Base-by-base conservation (phyloP, 2,329 filamentous ascomycete species). In the Leptographium procerum region DNA sequence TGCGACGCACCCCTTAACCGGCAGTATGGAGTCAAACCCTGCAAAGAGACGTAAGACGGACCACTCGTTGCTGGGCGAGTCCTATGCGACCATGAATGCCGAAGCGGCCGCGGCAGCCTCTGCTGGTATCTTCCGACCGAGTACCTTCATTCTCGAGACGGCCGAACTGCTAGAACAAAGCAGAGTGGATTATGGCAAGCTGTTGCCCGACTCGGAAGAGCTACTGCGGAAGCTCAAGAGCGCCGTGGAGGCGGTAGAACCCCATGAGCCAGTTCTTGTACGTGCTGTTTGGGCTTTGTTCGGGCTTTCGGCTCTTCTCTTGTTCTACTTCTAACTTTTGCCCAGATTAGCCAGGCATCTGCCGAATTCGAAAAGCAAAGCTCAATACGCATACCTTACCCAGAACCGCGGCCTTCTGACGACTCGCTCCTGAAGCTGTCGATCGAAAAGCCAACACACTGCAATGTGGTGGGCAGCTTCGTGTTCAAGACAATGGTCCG, bases 391-490 rank as follows among this genome's bases (percentile, higher is more conserved):
- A 81, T 96, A 53, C 94, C 94, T 0, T 96, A 90, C 67, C 90
- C 92, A 19, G 79, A 86, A n/a, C 91, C 91, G 22, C 83, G 78
- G 55, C 91, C 92, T 1, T 76, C 82, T 13, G 83, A 83, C 66
- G 86, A 92, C 69, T 84, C 84, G 34, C 87, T 88, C 56, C 95
- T 95, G 73, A 91, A 90, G 66, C 77, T 97, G 56, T 78, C 86
- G 45, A 96, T 90, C 69, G 79, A 79, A 52, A 86, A 83, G 67
- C 92, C 94, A 2, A 73, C 82, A 9, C 85, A 85, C 64, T 84
- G 94, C 71, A 96, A 96, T 67, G 87, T 95, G 28, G 86, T 92
- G 34, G 94, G 94, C 55, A 95, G 91, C 71, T 92, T 95, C 74
- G 82, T 88, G 13, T 77, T 88, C 56, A 86, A 83, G 69, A 91